Evolutionary conservation across 2,329 filamentous ascomycete genomes (phyloP), one percentile per base, ranked within the genome.

Genomic region (Ceratocystis papillata): DNA sequence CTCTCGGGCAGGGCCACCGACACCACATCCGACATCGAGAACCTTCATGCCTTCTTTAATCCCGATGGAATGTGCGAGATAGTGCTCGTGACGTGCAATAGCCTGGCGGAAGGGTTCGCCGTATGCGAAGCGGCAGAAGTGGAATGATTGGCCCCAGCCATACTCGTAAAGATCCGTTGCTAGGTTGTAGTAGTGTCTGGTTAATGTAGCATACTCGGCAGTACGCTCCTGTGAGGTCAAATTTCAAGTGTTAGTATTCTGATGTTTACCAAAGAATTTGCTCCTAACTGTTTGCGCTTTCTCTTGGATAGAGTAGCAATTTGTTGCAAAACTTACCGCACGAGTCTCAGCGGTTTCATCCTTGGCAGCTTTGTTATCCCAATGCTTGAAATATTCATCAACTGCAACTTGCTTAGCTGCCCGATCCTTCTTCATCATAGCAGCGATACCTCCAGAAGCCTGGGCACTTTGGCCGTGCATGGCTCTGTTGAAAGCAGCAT

Each of bases 101-200:
- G 92, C 92, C 78, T 95, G 89, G 76, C 85, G 80, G 80, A 97
- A 97, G 64, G 85, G 80, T 79, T 99, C 94, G 74, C 88, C 88
- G 71, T 86, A 80, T 65, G 90, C 88, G 77, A 93, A 96, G 69
- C 93, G 90, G 79, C 90, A 96, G 83, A 99, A 97, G 79, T 99
- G 93, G 83, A 99, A 99, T 62, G 87, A 93, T 73, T 91, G 87
- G 69, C 90, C 90, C 92, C 94, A 99, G 72, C 92, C 94, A 72
- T 96, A 94, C 80, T 97, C 94, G 81, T 96, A 96, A 63, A 96
- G 78, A 74, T 96, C 92, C 71, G 92, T 96, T n/a, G 90, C 91
- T 62, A 96, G 84, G 78, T 96, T 96, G 81, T 96, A 96, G 82
- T 96, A 96, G 76, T 96, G 91, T 81, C 89, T 86, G 61, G 93